Evolutionary conservation across 2,329 filamentous ascomycete species (phyloP).

Genomic region (Lecanoromycetidae sp.): DNA sequence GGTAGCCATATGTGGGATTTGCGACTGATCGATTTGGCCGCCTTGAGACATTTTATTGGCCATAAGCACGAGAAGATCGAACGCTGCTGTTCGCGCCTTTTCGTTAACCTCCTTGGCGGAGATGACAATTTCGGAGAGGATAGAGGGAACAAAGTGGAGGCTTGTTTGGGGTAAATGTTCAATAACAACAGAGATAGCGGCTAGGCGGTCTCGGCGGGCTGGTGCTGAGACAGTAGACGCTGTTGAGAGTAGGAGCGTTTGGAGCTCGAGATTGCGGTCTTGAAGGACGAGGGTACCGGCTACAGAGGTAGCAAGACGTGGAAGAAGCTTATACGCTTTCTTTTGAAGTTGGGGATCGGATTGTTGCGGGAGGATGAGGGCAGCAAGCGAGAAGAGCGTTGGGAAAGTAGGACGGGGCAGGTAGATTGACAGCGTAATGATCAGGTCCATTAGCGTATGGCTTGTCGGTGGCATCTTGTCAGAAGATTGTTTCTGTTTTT

Average conservation of each 20-base stretch:
- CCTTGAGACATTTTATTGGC: conserved; percentile 69
- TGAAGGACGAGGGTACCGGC: conserved; percentile 62
- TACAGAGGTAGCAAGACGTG: conserved; percentile 71
- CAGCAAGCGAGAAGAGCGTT: conserved; percentile 74
- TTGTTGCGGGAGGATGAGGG: conserved; percentile 66
- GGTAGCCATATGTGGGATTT: conserved; percentile 74
- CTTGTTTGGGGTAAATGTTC: conserved; percentile 64
- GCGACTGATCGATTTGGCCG: conserved; percentile 65
- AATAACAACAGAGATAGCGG: conserved; percentile 69
- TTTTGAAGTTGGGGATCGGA: conserved; percentile 90
- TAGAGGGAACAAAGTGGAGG: conserved; percentile 83
- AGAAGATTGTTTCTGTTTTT: conserved; percentile 50
- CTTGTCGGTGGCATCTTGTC: conserved; percentile 80
- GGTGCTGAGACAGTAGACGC: conserved; percentile 78
- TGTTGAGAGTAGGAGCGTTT: conserved; percentile 65
- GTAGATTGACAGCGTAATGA: conserved; percentile 93
- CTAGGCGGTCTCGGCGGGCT: conserved; percentile 71
- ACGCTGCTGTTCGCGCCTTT: conserved; percentile 76
- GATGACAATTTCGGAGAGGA: conserved; percentile 89
- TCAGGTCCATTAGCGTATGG: conserved; percentile 90
- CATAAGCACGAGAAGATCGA: conserved; percentile 80
- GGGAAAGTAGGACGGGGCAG: conserved; percentile 76
- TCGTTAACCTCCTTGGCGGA: conserved; percentile 97
- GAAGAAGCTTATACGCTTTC: conserved; percentile 97
- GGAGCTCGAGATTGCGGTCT: conserved; percentile 66